Conservation (phyloP, 495 filamentous ascomycete genomes). For the Penicillium paradoxum region DNA sequence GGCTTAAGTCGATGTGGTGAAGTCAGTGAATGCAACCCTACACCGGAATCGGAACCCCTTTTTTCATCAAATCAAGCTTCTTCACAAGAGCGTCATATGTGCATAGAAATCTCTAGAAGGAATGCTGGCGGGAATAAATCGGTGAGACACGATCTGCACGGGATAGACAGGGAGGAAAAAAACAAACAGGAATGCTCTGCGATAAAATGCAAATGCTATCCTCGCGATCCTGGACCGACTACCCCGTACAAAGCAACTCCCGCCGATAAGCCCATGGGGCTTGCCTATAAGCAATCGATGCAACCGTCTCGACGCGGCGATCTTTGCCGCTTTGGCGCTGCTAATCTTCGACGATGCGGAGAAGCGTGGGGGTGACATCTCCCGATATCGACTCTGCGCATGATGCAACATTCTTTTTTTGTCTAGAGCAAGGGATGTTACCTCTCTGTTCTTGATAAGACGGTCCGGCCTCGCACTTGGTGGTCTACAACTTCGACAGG, state of each 20-base stretch:
- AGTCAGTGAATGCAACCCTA: conserved; percentile 12
- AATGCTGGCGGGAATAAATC: not conserved
- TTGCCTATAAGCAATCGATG: conserved; percentile 5
- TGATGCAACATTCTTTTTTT: conserved; percentile 23
- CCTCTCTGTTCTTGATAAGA: conserved; percentile 10
- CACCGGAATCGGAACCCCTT: conserved; percentile 1
- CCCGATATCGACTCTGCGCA: not conserved
- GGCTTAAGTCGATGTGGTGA: not conserved
- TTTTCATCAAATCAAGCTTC: not conserved
- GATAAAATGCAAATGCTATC: not conserved
- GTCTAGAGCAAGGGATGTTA: conserved; percentile 19
- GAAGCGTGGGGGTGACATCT: conserved; percentile 22
- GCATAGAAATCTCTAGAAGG: not conserved
- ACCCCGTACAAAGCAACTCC: not conserved
- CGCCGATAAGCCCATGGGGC: conserved; percentile 1
- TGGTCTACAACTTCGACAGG: not conserved
- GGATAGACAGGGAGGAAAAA: not conserved
- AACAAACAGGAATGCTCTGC: not conserved
- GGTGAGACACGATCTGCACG: conserved; percentile 1
- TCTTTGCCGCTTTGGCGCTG: not conserved
- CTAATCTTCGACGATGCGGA: conserved; percentile 15
- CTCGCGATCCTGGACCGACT: not conserved
- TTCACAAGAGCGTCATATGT: not conserved
- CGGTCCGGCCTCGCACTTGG: not conserved
- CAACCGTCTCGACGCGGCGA: conserved; percentile 15